Percentiles rank a stretch among this genome's conserved stretches.
Conservation (phyloP, 345 rosid genomes). For the Moricandia arvensis region DNA sequence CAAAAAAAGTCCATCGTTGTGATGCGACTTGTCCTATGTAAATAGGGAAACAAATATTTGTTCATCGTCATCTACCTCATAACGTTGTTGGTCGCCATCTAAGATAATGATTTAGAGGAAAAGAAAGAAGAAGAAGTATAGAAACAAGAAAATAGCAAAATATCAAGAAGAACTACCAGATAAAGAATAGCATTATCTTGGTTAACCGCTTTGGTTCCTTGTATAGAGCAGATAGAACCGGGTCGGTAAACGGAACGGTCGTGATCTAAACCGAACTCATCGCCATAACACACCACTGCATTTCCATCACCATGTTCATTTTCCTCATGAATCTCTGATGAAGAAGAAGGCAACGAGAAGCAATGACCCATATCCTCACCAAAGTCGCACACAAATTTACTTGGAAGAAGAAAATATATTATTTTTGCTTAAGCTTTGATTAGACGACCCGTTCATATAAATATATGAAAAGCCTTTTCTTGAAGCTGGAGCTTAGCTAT, state of each 20-base stretch:
- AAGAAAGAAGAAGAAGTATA: not conserved
- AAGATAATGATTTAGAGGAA: not conserved
- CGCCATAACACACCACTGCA: slow-evolving; percentile 36
- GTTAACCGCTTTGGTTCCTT: slow-evolving; percentile 70
- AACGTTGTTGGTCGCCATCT: not conserved
- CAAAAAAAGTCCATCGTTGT: not conserved
- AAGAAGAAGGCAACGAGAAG: slow-evolving; percentile 33
- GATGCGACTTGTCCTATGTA: not conserved
- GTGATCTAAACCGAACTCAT: slow-evolving; percentile 19
- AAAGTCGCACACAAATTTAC: not conserved
- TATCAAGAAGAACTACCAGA: slow-evolving; percentile 12
- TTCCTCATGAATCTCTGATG: slow-evolving; percentile 39
- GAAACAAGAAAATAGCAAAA: not conserved
- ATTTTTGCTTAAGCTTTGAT: not conserved
- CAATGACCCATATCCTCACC: slow-evolving; percentile 36
- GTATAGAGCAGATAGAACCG: slow-evolving; percentile 52
- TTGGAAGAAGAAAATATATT: not conserved
- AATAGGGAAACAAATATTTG: not conserved
- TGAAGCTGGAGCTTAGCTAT: slow-evolving; percentile 2
- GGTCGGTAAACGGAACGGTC: slow-evolving; percentile 22
- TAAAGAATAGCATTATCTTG: slow-evolving; percentile 71
- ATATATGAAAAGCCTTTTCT: slow-evolving; percentile 2
- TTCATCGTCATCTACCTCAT: not conserved
- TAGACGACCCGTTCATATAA: slow-evolving; percentile 13
- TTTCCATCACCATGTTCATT: slow-evolving; percentile 36